These are phyloP conservation scores for Colletotrichum tofieldiae DNA, from an alignment of 2,329 filamentous ascomycete species.

Conservation along the genomic window DNA sequence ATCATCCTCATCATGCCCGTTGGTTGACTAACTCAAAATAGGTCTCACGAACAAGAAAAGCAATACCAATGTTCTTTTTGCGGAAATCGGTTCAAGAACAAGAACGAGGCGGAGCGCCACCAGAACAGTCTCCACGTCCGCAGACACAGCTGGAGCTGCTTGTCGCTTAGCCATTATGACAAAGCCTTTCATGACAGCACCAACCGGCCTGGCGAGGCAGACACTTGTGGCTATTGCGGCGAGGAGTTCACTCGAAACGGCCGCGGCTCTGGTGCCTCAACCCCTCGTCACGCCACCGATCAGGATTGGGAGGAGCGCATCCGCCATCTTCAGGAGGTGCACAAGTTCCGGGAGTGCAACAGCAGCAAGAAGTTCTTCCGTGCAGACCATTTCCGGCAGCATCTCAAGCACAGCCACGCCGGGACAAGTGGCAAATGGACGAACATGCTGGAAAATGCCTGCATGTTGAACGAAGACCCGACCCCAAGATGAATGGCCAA, in stretches of 20 bases:
- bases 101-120: constrained; percentile 97
- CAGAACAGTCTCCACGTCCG: constrained; percentile 95
- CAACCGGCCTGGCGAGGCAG: constrained; percentile 75
- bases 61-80: constrained; percentile 96
- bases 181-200: constrained; percentile 90
- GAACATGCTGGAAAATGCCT: constrained; percentile 96
- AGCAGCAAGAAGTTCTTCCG: constrained; percentile 98
- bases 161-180: constrained; percentile 82
- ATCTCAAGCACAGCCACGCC: constrained; percentile 97
- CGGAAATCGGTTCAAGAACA: constrained; percentile 97
- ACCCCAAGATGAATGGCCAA: constrained; percentile 54
- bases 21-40: constrained; percentile 57
- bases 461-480: constrained; percentile 90
- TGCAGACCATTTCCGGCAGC: constrained; percentile 97
- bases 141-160: constrained; percentile 97
- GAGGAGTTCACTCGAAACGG: constrained; percentile 82
- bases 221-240: constrained; percentile 95
- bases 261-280: constrained; percentile 55
- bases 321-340: constrained; percentile 88
- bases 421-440: constrained; percentile 99
- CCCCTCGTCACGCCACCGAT: constrained; percentile 73
- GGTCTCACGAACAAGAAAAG: constrained; percentile 92
- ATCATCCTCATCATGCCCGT: not conserved
- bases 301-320: constrained; percentile 91
- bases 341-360: constrained; percentile 99